These are phyloP conservation scores for Aplosporella prunicola DNA, from an alignment of 2,329 filamentous ascomycete species.

Conservation along the genomic window DNA sequence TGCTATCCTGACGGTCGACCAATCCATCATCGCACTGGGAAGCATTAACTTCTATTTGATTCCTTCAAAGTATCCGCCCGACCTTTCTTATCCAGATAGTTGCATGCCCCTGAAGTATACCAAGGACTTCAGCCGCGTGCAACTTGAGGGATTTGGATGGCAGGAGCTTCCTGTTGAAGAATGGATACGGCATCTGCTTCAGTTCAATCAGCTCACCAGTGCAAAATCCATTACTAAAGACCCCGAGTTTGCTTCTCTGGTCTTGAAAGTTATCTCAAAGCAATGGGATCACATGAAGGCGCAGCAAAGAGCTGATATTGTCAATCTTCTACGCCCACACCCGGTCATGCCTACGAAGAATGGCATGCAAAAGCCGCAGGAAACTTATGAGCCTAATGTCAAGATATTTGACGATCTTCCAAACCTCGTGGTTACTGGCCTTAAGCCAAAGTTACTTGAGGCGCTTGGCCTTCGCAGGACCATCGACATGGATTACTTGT, in stretches of 20 bases:
- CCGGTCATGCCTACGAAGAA: constrained; percentile 81
- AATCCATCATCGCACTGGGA: constrained; percentile 57
- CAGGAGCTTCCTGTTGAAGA: constrained; percentile 71
- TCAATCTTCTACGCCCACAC: constrained; percentile 54
- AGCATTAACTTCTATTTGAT: constrained; percentile 71
- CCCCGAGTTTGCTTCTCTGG: constrained; percentile 64
- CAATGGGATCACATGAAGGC: constrained; percentile 74
- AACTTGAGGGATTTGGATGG: constrained; percentile 80
- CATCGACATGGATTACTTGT: constrained; percentile 87
- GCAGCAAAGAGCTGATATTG: constrained; percentile 55
- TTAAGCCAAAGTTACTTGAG: constrained; percentile 84
- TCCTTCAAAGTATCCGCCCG: constrained; percentile 58
- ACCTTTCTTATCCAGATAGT: constrained; percentile 6
- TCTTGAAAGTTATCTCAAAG: constrained; percentile 75
- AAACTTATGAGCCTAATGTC: constrained; percentile 89
- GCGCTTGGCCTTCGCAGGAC: constrained; percentile 89
- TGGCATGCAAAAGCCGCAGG: constrained; percentile 76
- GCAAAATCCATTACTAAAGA: constrained; percentile 58
- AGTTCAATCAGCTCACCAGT: constrained; percentile 7
- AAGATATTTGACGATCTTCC: constrained; percentile 92
- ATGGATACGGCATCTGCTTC: constrained; percentile 58
- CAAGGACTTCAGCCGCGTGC: constrained; percentile 52
- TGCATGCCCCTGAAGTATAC: constrained; percentile 73
- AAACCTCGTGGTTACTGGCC: constrained; percentile 59
- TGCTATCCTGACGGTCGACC: constrained; percentile 57